Base-by-base conservation (phyloP, 768 basidiomycete species). In the Gloeopeniophorella convolvens region DNA sequence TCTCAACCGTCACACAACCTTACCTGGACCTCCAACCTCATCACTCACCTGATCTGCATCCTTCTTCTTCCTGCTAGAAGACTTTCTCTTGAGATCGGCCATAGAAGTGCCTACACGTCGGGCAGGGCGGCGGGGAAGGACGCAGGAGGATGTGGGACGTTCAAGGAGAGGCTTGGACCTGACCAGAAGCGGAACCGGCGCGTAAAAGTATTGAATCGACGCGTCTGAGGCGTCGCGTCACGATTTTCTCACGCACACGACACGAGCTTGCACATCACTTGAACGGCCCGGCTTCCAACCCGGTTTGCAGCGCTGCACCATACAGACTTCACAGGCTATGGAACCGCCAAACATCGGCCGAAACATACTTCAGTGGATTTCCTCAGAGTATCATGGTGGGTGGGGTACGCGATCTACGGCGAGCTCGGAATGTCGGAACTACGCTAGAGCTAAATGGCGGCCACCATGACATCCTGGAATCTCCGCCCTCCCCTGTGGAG, bases 401-500 rank as follows among this genome's bases (percentile, higher is more conserved):
- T 57, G 13, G 9, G 26, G 16, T 31, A 27, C 21, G 5, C 28
- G n/a, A 21, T 12, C 24, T 26, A 20, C 10, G 37, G 33, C 6
- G 3, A 27, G 35, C n/a, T n/a, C n/a, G n/a, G 15, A 18, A n/a
- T 23, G 23, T 20, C n/a, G n/a, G 34, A 34, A 16, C 27, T 27
- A 30, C 9, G 13, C 36, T 48, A 86, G 84, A 79, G 50, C 63
- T 83, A 60, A 86, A 87, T 58, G 82, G 82, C 13, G 61, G 66
- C 30, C 66, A 71, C 21, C 70, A 77, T 45, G 72, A 77, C 33
- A 65, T 73, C 15, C 64, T 85, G 7, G 68, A 78, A 28, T 50
- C 58, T 11, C 75, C 82, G 12, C 89, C 89, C 21, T 76, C 79
- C 0, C 65, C 85, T 5, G 59, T 89, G 18, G 78, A 89, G 61